A percentile compares a stretch with the other conserved stretches of the same genome.
phyloP scores from a whole-genome alignment of 495 filamentous ascomycete species.

The Elaphomyces granulatus region DNA sequence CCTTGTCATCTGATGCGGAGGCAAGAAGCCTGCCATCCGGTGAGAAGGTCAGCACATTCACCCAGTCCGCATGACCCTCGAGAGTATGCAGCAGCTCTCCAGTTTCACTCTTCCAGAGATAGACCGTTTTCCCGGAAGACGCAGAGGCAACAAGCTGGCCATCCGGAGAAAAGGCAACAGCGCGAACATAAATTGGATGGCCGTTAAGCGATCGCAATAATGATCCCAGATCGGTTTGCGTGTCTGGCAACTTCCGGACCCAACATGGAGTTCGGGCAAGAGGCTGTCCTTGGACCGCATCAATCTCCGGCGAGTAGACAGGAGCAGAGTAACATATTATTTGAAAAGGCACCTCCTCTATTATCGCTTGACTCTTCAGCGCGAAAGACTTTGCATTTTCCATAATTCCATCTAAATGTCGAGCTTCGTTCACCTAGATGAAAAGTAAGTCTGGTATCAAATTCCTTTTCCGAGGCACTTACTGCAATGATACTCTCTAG shows the following conservation, averaged over 20 bases:
- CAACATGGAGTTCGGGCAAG: too few relatives aligned
- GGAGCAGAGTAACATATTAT: slow-evolving; percentile 16
- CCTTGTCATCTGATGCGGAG: not conserved
- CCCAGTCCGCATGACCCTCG: slow-evolving; percentile 3
- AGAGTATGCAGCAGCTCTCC: slow-evolving; percentile 7
- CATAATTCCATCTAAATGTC: slow-evolving; percentile 11
- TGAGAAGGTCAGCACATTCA: slow-evolving; percentile 2
- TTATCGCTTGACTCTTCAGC: slow-evolving; percentile 19
- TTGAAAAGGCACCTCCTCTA: slow-evolving; percentile 11
- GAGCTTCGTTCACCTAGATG: too few relatives aligned
- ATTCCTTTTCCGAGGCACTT: slow-evolving; percentile 3
- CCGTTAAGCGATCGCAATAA: slow-evolving; percentile 4
- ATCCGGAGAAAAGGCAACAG: slow-evolving; percentile 7
- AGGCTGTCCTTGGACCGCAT: too few relatives aligned
- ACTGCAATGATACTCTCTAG: not conserved
- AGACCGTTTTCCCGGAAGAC: slow-evolving; percentile 8
- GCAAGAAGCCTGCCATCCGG: slow-evolving; percentile 2
- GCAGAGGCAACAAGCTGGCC: slow-evolving; percentile 9
- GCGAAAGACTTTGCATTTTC: slow-evolving; percentile 25
- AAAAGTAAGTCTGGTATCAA: too few relatives aligned
- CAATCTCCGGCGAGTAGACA: slow-evolving; percentile 22
- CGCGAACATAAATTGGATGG: slow-evolving; percentile 9
- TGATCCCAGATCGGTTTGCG: slow-evolving; percentile 11
- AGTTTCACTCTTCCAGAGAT: slow-evolving; percentile 12
- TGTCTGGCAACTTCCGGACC: slow-evolving; percentile 8